Evolutionary conservation across 73 alveolate genomes (phyloP).

Genomic region (Loxodes magnus): DNA sequence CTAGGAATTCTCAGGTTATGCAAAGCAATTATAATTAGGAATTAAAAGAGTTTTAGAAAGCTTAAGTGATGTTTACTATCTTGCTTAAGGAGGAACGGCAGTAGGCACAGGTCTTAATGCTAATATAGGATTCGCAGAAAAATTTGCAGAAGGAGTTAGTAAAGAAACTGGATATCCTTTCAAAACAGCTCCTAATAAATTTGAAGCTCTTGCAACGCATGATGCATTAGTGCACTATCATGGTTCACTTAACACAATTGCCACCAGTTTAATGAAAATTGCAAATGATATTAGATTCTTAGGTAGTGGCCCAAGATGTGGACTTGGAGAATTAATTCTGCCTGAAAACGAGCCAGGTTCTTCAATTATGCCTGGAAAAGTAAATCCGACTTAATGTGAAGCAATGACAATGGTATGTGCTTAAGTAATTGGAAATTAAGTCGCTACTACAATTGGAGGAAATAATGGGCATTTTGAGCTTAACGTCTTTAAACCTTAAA

Average conservation of each 20-base stretch:
- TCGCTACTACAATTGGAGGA: conserved; percentile 90
- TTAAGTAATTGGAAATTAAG: conserved; percentile 89
- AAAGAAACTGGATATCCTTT: conserved; percentile 86
- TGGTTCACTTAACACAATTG: conserved; percentile 87
- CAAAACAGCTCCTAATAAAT: conserved; percentile 74
- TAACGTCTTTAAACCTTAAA: conserved; percentile 98
- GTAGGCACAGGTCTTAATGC: conserved; percentile 99
- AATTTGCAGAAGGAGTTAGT: conserved; percentile 47
- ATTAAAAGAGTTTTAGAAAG: conserved; percentile 61
- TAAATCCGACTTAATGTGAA: conserved; percentile 97
- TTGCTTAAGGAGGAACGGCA: conserved; percentile 99
- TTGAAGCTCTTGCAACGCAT: conserved; percentile 91
- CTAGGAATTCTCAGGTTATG: conserved; percentile 95
- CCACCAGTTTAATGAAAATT: conserved; percentile 89
- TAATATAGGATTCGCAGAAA: conserved; percentile 78
- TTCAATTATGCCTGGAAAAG: conserved; percentile 97
- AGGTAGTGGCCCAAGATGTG: conserved; percentile 99
- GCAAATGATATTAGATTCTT: conserved; percentile 96
- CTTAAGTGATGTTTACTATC: conserved; percentile 56
- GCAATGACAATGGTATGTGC: conserved; percentile 96
- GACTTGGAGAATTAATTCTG: conserved; percentile 89
- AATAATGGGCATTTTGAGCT: conserved; percentile 96
- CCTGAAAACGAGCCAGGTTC: conserved; percentile 99
- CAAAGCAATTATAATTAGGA: conserved; percentile 60
- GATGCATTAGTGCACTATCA: conserved; percentile 84